Evolutionary conservation across 345 rosid genomes (phyloP).

Genomic region (Eucalyptus globulus): DNA sequence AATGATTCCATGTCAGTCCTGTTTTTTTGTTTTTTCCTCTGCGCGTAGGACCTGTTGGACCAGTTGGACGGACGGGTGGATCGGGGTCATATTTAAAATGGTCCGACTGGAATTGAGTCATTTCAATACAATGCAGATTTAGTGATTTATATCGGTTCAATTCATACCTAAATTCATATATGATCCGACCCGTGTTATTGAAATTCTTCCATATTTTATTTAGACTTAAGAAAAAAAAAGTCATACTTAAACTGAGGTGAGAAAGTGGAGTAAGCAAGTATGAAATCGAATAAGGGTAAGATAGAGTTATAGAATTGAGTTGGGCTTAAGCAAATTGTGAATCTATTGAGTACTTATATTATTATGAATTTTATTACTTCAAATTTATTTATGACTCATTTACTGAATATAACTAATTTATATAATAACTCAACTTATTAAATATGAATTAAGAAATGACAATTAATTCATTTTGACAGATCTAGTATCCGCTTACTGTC

Average conservation of each 20-base stretch:
- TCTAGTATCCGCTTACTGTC: accelerated
- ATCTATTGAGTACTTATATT: accelerated
- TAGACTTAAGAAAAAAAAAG: too few relatives aligned
- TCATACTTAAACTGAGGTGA: background rate
- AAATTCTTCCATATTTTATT: background rate
- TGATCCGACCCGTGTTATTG: accelerated
- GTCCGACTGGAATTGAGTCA: accelerated
- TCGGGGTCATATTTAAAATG: accelerated
- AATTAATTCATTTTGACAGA: accelerated
- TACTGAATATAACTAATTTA: background rate
- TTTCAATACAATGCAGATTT: accelerated
- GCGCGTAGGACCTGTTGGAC: background rate
- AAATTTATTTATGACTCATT: accelerated
- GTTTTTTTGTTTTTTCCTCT: background rate
- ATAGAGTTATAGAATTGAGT: background rate
- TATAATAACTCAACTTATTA: accelerated
- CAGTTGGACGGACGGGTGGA: accelerated
- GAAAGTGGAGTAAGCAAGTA: accelerated
- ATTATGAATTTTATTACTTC: background rate
- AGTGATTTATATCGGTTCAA: accelerated
- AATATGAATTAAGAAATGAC: background rate
- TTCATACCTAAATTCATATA: accelerated
- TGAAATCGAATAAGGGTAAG: too few relatives aligned
- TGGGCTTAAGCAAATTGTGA: background rate
- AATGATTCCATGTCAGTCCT: background rate